Percentiles rank a stretch among this genome's conserved stretches.
Conservation (phyloP, 1,284 basidiomycete genomes). For the Apiotrichum brassicae region DNA sequence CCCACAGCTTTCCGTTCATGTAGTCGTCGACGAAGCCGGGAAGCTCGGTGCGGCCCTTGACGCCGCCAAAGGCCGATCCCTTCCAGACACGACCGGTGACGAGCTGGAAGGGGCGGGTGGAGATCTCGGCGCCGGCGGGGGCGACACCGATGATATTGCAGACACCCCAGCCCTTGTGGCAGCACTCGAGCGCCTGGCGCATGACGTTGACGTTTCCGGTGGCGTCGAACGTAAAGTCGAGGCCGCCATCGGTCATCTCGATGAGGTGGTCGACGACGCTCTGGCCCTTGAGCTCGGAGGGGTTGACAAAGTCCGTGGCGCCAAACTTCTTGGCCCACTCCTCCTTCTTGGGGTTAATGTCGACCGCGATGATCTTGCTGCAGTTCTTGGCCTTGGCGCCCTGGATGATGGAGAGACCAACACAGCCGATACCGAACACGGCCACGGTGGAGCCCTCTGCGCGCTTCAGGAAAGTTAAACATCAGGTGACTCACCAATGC, state of each 20-base stretch:
- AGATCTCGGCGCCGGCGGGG: conserved; percentile 94
- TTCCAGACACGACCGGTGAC: conserved; percentile 91
- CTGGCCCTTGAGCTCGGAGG: conserved; percentile 64
- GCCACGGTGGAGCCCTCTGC: conserved; percentile 78
- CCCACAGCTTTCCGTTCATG: conserved; percentile 47
- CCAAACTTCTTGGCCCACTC: conserved; percentile 89
- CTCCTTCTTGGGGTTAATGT: conserved; percentile 80
- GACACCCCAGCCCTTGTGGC: conserved; percentile 99
- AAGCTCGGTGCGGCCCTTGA: conserved; percentile 92
- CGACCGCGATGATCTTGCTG: conserved; percentile 83
- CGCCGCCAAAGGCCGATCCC: conserved; percentile 92
- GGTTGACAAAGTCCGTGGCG: conserved; percentile 95
- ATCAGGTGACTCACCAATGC: conserved; percentile 34
- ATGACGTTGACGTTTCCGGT: conserved; percentile 96
- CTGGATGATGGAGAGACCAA: conserved; percentile 86
- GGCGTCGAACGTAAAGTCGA: conserved; percentile 95
- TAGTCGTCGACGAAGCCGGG: conserved; percentile 72
- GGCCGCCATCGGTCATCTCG: conserved; percentile 90
- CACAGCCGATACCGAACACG: conserved; percentile 92
- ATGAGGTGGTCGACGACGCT: conserved; percentile 83
- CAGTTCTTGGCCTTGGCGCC: conserved; percentile 74
- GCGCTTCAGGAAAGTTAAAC: not conserved
- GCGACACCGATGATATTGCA: conserved; percentile 92
- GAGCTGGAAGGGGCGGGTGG: conserved; percentile 80
- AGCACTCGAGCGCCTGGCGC: conserved; percentile 90